Evolutionary conservation across 208 protist species (phyloP), one percentile per base, ranked within the genome.

Genomic region (Jaenimonas drosophilae): DNA sequence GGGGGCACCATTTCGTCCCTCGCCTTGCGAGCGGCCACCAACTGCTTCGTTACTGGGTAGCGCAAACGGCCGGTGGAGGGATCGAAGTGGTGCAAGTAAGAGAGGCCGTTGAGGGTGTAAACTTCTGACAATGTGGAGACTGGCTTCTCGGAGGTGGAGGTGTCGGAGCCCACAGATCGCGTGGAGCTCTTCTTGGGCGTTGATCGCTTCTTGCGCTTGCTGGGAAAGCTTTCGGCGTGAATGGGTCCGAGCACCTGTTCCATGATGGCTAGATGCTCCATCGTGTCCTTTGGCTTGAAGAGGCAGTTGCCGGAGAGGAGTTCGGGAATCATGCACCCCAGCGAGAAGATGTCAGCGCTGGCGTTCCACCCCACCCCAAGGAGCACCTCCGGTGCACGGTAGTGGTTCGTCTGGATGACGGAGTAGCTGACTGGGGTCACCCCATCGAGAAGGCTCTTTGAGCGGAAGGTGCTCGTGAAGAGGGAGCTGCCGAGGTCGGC

Each of bases 311-410:
- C 82, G 2, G 77, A 86, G 12, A 86, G 48, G 21, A 91, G 58
- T 44, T 91, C 77, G 0, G 68, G 66, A 17, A 91, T 83, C 63
- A 91, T 91, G 59, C 77, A 88, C 17, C 82, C 82, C 19, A 91
- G 53, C 2, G 77, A 88, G 52, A 74, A 91, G 25, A 91, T 67
- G 45, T 91, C 82, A 1, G 77, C 66, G 1, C 70, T 76, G 34
- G 51, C 49, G 37, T 27, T 64, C 78, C 82, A 91, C 6, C 82
- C 82, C 26, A 77, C 49, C 9, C 64, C 71, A 21, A 91, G 63
- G n/a, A 91, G 33, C n/a, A 87, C 77, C 49, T 91, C 77, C 1
- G 76, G 63, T 36, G 70, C 79, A 47, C 76, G 63, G 52, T 91
- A 91, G 62, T 91, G 77, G 17, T 65, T 72, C 24, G 82, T 91